phyloP scores from a whole-genome alignment of 441 rosid genomes.

The Adansonia madagascariensis region DNA sequence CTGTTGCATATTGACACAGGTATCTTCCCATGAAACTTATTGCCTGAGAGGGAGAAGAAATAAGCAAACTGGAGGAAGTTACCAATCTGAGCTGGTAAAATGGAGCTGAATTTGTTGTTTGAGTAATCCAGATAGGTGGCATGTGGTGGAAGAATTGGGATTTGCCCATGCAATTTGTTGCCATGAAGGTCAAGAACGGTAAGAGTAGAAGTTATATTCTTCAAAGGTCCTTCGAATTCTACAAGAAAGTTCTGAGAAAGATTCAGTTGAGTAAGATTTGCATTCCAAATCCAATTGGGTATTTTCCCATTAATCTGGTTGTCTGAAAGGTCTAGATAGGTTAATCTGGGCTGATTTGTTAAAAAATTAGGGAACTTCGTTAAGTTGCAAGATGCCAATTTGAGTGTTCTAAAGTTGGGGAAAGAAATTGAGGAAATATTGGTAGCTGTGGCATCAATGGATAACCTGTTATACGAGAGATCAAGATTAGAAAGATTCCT shows the following conservation, averaged over 20 bases:
- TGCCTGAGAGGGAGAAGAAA: conserved; percentile 48
- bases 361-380: conserved; percentile 35
- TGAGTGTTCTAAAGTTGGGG: conserved; percentile 20
- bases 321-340: conserved; percentile 40
- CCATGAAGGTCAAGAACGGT: conserved; percentile 37
- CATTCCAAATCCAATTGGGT: conserved; percentile 55
- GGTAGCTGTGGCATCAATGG: conserved; percentile 14
- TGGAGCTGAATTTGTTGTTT: conserved; percentile 26
- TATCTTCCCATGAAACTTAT: conserved; percentile 34
- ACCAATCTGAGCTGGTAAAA: conserved; percentile 29
- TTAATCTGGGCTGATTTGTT: not conserved
- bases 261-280: not conserved
- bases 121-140: conserved; percentile 39
- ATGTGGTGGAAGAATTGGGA: not conserved
- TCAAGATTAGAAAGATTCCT: conserved; percentile 35
- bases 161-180: conserved; percentile 23
- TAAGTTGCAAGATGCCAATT: conserved; percentile 47
- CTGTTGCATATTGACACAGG: conserved; percentile 33
- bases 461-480: conserved; percentile 47
- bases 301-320: conserved; percentile 44
- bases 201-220: not conserved
- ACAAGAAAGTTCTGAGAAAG: conserved; percentile 44
- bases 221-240: conserved; percentile 16
- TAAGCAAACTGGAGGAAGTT: rapidly evolving
- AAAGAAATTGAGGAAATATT: not conserved